Base-by-base conservation (phyloP, 495 filamentous ascomycete genomes). In the Amphirosellinia nigrospora region DNA sequence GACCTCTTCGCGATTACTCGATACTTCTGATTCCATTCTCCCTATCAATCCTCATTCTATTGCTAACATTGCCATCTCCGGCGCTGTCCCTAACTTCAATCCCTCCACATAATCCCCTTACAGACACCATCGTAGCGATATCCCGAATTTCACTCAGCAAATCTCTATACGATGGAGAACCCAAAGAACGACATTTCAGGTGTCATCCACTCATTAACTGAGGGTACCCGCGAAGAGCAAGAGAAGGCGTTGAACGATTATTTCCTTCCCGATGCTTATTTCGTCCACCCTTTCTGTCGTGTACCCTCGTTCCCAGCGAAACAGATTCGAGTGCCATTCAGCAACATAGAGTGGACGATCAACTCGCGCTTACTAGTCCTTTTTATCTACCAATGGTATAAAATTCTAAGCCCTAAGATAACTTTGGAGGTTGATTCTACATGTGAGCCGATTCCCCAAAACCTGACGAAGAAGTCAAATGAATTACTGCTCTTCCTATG, bases 301-400 rank as follows among this genome's bases (percentile, higher is more conserved):
- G 89, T 93, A 1, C 87, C 88, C 43, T 86, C 85, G 70, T 89
- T 88, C 77, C 78, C 77, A 9, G 69, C 82, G 26, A 43, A 72
- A 48, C 58, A 70, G 34, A 39, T 67, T 38, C 21, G 39, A 28
- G 26, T 67, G 16, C 64, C 64, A 21, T 45, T 67, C 23, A 26
- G 11, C 63, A 65, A 39, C n/a, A 39, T 10, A 26, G 32, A 36
- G 36, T 52, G 38, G 55, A 80, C 78, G 0, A 45, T 86, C 39
- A 80, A 82, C 65, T 90, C 91, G 15, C 84, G 92, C 50, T 84
- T 82, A 75, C 75, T 90, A 23, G 83, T 96, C 34, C 82, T 83
- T 68, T 85, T 86, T 67, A 90, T 97, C 45, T 95, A 90, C 72
- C 91, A 90, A 70, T 97, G 93, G 92, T 96, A 96, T 79, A 93